Base-by-base conservation (phyloP, 1,284 basidiomycete species). In the Austropuccinia psidii region DNA sequence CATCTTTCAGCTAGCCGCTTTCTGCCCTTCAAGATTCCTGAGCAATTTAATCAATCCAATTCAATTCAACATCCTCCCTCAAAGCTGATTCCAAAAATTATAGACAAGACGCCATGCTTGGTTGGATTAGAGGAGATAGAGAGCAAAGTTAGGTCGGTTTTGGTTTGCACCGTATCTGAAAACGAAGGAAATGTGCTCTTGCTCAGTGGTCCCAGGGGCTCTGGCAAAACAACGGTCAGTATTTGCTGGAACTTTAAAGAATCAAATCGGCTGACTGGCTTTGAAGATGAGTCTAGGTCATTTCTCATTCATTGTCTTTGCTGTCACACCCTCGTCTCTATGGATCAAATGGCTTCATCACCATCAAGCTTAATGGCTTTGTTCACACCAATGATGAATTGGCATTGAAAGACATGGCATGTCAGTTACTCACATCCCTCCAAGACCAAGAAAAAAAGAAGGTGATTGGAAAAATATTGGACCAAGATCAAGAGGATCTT, bases 341-440 rank as follows among this genome's bases (percentile, higher is more conserved):
- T 58, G 66, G 66, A 87, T 37, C 75, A 82, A 0, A 79, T 80
- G 54, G 43, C 86, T 90, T 79, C 0, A 87, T 95, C 73, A 80
- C 92, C 47, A 85, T 97, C 58, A 87, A 88, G 0, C 83, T 97
- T 0, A 91, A 89, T n/a, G 94, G 92, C 0, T 86, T 90, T 80
- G 85, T 88, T 0, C 92, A 96, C 76, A 86, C 85, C 33, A 91
- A 88, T 60, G 94, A 96, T 79, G 85, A 89, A 33, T 83, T 91
- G 3, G 94, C 94, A n/a, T 87, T 96, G 80, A 87, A 89, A n/a
- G 91, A 95, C 81, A 90, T 97, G 77, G 91, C 91, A 0, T 83
- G 88, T 67, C 94, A 98, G 78, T 81, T 93, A 78, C 37, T 81
- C 77, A 17, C 80, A 68, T 77, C 77, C 75, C 76, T 75, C n/a